These are phyloP conservation scores for Ophiostoma novo-ulmi DNA, from an alignment of 2,329 filamentous ascomycete genomes.

Conservation along the genomic window DNA sequence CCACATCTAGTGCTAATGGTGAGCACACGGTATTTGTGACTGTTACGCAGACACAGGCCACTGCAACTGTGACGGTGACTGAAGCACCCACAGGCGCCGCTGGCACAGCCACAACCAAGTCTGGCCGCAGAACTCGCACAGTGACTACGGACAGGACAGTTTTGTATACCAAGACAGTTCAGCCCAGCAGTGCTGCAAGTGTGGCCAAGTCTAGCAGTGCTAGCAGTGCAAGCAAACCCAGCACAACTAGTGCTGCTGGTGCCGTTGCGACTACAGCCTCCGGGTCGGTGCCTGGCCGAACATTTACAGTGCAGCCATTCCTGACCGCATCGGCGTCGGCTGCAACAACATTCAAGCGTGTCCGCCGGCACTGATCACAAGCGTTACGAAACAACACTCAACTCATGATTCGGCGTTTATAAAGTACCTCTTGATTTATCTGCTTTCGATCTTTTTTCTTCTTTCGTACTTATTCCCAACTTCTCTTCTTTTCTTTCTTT, in stretches of 20 bases:
- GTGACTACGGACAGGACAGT: background rate
- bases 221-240: background rate
- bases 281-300: background rate
- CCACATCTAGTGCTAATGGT: background rate
- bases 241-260: background rate
- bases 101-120: background rate
- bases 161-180: background rate
- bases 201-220: background rate
- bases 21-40: conserved; percentile 10
- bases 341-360: conserved; percentile 1
- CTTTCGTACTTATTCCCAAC: background rate
- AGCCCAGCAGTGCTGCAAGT: conserved; percentile 2
- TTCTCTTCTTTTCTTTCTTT: background rate
- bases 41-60: background rate
- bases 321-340: background rate
- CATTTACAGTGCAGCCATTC: conserved; percentile 15
- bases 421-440: background rate
- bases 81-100: background rate
- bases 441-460: background rate
- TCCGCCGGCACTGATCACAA: conserved; percentile 9
- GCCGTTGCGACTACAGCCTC: background rate
- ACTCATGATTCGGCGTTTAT: background rate
- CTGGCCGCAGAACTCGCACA: conserved; percentile 11
- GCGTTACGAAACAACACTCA: background rate
- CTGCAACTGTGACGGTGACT: conserved; percentile 13